phyloP scores from a whole-genome alignment of 2,329 filamentous ascomycete species.

The Ophiocordyceps unilateralis region DNA sequence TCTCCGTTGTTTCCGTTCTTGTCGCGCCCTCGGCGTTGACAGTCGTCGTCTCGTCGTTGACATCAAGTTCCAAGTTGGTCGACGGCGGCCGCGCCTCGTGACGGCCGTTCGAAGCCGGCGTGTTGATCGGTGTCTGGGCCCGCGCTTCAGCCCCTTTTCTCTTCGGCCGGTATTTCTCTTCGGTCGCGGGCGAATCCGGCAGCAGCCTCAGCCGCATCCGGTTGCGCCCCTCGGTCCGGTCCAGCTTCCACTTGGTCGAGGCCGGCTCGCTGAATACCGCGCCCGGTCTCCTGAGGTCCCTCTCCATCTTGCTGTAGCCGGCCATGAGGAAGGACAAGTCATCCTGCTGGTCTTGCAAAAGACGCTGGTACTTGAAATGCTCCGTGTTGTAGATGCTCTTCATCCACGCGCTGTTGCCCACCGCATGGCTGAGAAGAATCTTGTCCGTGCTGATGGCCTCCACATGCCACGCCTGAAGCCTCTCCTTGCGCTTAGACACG shows the following conservation, averaged over 20 bases:
- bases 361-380: constrained; percentile 76
- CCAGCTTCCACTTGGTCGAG: constrained; percentile 70
- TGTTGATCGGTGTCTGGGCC: constrained; percentile 12
- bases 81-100: constrained; percentile 6
- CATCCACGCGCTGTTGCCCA: constrained; percentile 79
- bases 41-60: constrained; percentile 5
- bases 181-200: constrained; percentile 52
- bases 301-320: constrained; percentile 61
- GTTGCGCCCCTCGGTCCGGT: constrained; percentile 88
- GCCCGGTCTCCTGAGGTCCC: constrained; percentile 61
- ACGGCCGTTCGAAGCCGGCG: constrained; percentile 6
- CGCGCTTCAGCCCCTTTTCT: constrained; percentile 37
- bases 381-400: constrained; percentile 90
- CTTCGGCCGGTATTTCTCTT: constrained; percentile 73
- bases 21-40: constrained; percentile 9
- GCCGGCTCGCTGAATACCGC: constrained; percentile 57
- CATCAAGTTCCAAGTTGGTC: constrained; percentile 7
- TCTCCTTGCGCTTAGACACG: constrained; percentile 62
- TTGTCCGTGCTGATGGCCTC: constrained; percentile 54
- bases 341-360: constrained; percentile 85
- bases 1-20: constrained; percentile 4
- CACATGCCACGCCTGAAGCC: constrained; percentile 60
- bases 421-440: constrained; percentile 63
- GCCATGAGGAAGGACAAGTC: constrained; percentile 63
- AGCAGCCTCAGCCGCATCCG: constrained; percentile 82